Evolutionary conservation across 2,329 filamentous ascomycete genomes (phyloP).

Genomic region (Ophiostoma populinum): DNA sequence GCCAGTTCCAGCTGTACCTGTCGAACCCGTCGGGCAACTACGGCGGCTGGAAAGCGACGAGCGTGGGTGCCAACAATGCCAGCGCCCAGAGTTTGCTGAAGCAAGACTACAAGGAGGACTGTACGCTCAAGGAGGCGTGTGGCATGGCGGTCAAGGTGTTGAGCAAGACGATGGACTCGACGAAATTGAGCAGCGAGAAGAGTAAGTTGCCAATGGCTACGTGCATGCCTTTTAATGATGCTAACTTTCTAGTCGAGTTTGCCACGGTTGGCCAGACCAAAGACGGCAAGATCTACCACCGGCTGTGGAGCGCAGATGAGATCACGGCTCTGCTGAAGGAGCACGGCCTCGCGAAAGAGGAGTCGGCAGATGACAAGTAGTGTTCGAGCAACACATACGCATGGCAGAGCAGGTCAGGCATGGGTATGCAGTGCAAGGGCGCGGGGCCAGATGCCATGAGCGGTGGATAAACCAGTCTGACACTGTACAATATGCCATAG

Average conservation of each 20-base stretch:
- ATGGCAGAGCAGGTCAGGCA: too few species aligned
- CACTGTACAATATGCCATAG: too few species aligned
- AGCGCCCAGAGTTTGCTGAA: conserved; percentile 93
- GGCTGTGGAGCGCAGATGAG: conserved; percentile 92
- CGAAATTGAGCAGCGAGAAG: conserved; percentile 97
- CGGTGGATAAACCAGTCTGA: too few species aligned
- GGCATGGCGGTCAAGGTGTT: conserved; percentile 95
- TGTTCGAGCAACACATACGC: too few species aligned
- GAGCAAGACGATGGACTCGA: conserved; percentile 99
- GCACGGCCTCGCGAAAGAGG: conserved; percentile 82
- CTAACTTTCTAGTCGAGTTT: conserved; percentile 59
- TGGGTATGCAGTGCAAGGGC: too few species aligned
- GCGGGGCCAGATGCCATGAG: too few species aligned
- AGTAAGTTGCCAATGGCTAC: conserved; percentile 41
- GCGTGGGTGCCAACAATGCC: conserved; percentile 93
- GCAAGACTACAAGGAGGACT: conserved; percentile 99
- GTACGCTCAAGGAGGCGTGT: conserved; percentile 87
- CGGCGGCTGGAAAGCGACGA: conserved; percentile 97
- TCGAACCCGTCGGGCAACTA: conserved; percentile 99
- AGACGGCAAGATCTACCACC: conserved; percentile 93
- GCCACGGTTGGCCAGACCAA: conserved; percentile 93
- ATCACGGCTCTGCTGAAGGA: conserved; percentile 88
- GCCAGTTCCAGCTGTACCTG: conserved; percentile 97
- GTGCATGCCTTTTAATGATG: not conserved
- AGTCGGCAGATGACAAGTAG: conserved; percentile 51